A percentile compares a stretch with the other conserved stretches of the same genome.
Evolutionary conservation across 1,284 basidiomycete genomes (phyloP).

Genomic region (Stereum hirsutum): DNA sequence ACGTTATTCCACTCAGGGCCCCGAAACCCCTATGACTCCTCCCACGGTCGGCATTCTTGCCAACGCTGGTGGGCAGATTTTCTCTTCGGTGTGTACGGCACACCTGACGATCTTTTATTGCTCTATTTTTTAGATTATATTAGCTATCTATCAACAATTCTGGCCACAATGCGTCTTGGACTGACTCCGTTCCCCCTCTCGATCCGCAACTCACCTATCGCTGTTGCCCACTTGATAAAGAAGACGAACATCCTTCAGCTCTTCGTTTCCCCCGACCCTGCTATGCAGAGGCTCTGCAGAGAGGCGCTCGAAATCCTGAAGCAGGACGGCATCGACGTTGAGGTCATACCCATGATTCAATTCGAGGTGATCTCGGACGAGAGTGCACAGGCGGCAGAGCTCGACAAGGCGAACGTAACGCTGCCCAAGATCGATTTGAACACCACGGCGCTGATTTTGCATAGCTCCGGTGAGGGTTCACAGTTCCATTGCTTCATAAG

Average conservation of each 20-base stretch:
- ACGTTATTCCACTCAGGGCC: neutral
- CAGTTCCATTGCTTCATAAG: neutral
- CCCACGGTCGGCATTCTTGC: constrained; percentile 5
- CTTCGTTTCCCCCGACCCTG: constrained; percentile 4
- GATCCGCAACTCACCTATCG: constrained; percentile 3
- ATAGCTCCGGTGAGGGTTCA: constrained; percentile 3
- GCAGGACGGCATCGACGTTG: constrained; percentile 1
- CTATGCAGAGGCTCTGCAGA: constrained; percentile 2
- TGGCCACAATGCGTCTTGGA: constrained; percentile 14
- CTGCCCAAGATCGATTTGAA: neutral
- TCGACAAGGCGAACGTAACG: neutral
- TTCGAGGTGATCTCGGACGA: constrained; percentile 3
- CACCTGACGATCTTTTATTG: neutral
- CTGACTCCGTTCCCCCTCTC: constrained; percentile 17
- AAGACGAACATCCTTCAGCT: constrained; percentile 2
- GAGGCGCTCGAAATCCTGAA: neutral
- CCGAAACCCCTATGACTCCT: neutral
- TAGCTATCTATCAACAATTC: constrained; percentile 11
- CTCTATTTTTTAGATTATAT: constrained; percentile 11
- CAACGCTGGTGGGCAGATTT: neutral
- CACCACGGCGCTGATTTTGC: neutral
- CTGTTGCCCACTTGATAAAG: constrained; percentile 3
- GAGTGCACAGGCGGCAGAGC: neutral
- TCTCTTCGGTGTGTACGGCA: neutral
- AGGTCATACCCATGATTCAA: constrained; percentile 2